These are phyloP conservation scores for Trichosporon coremiiforme DNA, from an alignment of 1,284 basidiomycete species.

Conservation along the genomic window DNA sequence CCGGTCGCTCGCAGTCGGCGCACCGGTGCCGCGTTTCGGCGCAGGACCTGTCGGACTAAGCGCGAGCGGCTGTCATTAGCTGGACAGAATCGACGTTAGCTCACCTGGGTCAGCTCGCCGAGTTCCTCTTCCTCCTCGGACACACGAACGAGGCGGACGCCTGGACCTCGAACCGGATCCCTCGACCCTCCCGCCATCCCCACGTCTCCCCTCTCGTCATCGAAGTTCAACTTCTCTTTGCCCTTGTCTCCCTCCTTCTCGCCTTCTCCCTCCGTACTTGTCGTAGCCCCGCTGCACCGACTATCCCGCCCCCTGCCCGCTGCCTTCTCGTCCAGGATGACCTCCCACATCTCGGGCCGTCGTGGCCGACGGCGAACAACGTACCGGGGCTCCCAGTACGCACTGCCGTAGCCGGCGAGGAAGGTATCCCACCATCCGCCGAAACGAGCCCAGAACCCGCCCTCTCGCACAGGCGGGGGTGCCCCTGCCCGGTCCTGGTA, in stretches of 20 bases:
- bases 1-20: conserved; percentile 7
- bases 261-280: neutral
- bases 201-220: neutral
- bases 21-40: neutral
- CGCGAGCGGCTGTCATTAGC: conserved; percentile 23
- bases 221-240: neutral
- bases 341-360: conserved; percentile 28
- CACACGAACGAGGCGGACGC: neutral
- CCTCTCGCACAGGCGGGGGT: conserved; percentile 18
- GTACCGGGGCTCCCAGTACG: conserved; percentile 5
- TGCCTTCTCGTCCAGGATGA: conserved; percentile 8
- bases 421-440: conserved; percentile 36
- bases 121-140: conserved; percentile 19
- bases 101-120: conserved; percentile 21
- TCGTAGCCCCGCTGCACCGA: neutral
- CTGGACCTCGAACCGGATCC: neutral
- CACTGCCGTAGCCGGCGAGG: neutral
- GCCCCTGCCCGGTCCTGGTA: neutral
- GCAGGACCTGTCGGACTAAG: neutral
- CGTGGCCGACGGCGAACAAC: neutral
- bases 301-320: neutral
- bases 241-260: neutral
- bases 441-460: conserved; percentile 32
- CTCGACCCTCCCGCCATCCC: too few relatives aligned
- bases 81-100: neutral